Evolutionary conservation across 1,284 basidiomycete genomes (phyloP).

Genomic region (Melampsora larici-populina): DNA sequence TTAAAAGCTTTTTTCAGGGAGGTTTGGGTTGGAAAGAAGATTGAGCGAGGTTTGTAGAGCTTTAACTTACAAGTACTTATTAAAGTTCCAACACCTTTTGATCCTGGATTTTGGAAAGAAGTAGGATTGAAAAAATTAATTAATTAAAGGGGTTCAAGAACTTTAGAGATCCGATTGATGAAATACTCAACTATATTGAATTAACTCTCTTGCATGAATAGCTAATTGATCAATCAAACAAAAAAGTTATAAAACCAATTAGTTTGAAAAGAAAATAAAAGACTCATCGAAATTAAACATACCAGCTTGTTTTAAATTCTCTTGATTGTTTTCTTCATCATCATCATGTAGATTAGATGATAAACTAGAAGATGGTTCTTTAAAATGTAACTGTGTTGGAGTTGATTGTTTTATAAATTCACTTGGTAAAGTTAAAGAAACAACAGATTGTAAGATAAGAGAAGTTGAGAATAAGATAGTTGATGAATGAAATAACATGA

Average conservation of each 20-base stretch:
- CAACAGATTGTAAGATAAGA: too few species aligned
- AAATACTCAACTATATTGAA: slow-evolving; percentile 38
- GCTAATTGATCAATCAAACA: background rate
- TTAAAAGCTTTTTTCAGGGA: too few species aligned
- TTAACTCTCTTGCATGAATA: slow-evolving; percentile 38
- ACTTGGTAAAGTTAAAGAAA: too few species aligned
- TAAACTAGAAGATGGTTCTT: too few species aligned
- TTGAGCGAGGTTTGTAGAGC: too few species aligned
- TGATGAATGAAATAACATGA: too few species aligned
- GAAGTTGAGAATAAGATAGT: too few species aligned
- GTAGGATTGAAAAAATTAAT: background rate
- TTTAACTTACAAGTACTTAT: background rate
- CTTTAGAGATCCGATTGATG: background rate
- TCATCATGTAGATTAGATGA: too few species aligned
- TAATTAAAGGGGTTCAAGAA: background rate
- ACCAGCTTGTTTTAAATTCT: slow-evolving; percentile 2
- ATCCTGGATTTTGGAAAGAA: background rate
- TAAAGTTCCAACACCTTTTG: slow-evolving; percentile 1
- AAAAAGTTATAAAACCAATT: background rate
- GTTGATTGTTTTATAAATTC: too few species aligned
- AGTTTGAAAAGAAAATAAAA: background rate
- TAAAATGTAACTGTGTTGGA: too few species aligned
- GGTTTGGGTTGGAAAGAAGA: background rate
- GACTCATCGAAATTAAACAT: background rate
- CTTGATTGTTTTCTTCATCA: background rate